Percentiles rank a stretch among this genome's conserved stretches.
Conservation (phyloP, 345 rosid species). For the Euphorbia pulcherrima region DNA sequence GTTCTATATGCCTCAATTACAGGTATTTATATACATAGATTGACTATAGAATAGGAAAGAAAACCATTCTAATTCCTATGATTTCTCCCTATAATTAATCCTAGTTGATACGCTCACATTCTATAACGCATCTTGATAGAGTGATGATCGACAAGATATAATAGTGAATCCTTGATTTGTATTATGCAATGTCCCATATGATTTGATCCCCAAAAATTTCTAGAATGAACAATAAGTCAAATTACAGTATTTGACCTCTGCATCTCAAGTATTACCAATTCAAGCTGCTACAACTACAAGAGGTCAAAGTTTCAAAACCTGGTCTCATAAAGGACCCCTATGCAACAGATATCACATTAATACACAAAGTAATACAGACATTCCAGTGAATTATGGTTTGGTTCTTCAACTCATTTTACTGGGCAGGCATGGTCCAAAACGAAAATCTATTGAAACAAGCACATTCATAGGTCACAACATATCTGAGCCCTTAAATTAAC, state of each 20-base stretch:
- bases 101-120: too few species aligned
- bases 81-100: too few species aligned
- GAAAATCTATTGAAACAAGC: neutral
- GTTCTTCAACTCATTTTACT: too few species aligned
- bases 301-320: neutral
- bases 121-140: too few species aligned
- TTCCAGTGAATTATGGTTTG: too few species aligned
- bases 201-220: neutral
- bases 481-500: neutral
- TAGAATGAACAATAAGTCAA: neutral
- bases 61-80: too few species aligned
- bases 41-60: too few species aligned
- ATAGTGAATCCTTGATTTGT: neutral
- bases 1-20: too few species aligned
- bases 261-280: neutral
- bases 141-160: neutral
- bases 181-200: neutral
- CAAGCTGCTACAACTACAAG: neutral
- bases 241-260: neutral
- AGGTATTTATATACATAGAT: too few species aligned
- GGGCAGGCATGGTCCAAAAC: neutral
- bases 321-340: neutral
- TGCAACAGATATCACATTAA: neutral
- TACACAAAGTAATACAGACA: neutral
- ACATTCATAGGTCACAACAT: neutral